Conservation (phyloP, 164 flowering plant species). For the Taxillus chinensis region DNA sequence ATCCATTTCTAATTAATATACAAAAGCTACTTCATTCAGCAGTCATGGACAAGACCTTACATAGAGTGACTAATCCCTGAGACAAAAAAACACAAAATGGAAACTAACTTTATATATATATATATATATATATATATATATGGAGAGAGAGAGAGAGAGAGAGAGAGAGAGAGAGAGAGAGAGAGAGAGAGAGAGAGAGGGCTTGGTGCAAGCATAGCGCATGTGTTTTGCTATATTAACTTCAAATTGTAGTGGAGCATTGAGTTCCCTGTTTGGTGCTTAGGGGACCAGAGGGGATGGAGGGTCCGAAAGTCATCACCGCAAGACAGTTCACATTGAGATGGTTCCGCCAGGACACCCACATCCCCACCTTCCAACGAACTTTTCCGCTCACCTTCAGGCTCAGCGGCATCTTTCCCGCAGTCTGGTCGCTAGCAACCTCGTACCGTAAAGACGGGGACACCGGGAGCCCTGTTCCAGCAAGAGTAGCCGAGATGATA, state of each 20-base stretch:
- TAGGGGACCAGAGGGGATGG: constrained; percentile 25
- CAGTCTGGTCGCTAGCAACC: constrained; percentile 36
- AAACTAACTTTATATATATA: background rate
- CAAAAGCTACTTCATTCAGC: no score
- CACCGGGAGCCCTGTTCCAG: constrained; percentile 40
- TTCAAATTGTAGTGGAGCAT: constrained; percentile 42
- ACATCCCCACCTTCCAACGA: constrained; percentile 64
- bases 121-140: no score
- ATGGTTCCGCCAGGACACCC: constrained; percentile 49
- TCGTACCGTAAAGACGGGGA: constrained; percentile 46
- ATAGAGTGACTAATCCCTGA: background rate
- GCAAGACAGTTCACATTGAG: constrained; percentile 46
- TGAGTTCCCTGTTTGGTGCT: constrained; percentile 31
- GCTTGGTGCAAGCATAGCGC: background rate
- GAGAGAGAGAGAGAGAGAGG: background rate
- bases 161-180: background rate
- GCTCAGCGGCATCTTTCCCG: constrained; percentile 31
- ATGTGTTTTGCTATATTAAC: background rate
- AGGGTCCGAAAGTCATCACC: constrained; percentile 29
- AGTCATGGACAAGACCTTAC: background rate
- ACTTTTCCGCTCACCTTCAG: constrained; percentile 43
- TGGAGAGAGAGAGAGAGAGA: background rate
- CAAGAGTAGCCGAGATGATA: constrained; percentile 28
- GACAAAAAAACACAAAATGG: background rate
- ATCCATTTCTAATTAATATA: no score